phyloP scores from a whole-genome alignment of 108 stramenopile genomes.

The Pseudonitzschia pungens region DNA sequence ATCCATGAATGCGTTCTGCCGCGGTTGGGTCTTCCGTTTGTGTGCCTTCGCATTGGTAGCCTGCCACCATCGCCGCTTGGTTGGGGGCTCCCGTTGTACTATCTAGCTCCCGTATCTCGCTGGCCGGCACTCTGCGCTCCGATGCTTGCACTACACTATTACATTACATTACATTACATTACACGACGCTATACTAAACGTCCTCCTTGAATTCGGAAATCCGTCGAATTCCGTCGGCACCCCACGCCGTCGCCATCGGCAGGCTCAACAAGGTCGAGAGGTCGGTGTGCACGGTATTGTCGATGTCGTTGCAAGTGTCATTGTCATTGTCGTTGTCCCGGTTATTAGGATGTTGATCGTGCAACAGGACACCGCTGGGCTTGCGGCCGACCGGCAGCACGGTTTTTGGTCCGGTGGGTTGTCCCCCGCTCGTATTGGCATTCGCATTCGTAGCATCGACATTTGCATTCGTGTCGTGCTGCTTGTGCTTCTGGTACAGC shows the following conservation, averaged over 20 bases:
- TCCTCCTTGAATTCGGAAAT: constrained; percentile 13
- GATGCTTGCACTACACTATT: too few relatives aligned
- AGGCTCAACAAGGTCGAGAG: not conserved
- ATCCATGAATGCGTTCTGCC: too few relatives aligned
- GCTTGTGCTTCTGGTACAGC: constrained; percentile 13
- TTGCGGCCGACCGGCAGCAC: not conserved
- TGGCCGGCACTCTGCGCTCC: too few relatives aligned
- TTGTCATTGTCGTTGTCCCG: not conserved
- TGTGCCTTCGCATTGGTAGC: too few relatives aligned
- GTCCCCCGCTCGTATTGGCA: not conserved
- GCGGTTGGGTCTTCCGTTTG: too few relatives aligned
- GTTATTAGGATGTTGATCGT: not conserved
- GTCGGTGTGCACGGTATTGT: not conserved
- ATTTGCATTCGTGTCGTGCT: too few relatives aligned
- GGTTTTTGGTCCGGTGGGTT: not conserved
- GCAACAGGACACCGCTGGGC: not conserved
- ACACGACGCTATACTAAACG: not conserved
- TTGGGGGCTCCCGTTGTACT: too few relatives aligned
- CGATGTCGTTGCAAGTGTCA: not conserved
- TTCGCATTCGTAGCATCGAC: too few relatives aligned
- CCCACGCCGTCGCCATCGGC: not conserved
- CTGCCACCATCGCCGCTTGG: too few relatives aligned
- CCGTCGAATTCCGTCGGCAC: not conserved
- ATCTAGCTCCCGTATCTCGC: too few relatives aligned
- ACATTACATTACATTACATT: too few relatives aligned